Evolutionary conservation across 805 yeast genomes (phyloP), one percentile per base, ranked within the genome.

Genomic region (Candida manassasensis): DNA sequence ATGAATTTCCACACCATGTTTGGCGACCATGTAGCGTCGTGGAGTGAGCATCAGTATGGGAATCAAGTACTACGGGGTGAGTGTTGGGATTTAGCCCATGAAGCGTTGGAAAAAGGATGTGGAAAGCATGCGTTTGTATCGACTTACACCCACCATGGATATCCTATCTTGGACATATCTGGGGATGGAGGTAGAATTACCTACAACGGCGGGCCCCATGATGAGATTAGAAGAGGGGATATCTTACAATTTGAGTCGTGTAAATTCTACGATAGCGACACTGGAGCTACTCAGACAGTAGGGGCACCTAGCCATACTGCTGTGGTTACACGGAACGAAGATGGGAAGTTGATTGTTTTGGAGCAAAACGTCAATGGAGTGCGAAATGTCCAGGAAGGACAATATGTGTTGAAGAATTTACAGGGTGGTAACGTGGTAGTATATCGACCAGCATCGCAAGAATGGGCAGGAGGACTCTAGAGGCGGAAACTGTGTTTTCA

Each of bases 71-170:
- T 78, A 2, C 51, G 66, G 26, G 82, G 82, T 5, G 81, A 76
- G 44, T 75, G 82, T 44, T 76, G 81, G 81, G 77, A 77, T 21
- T 61, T 76, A 38, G 81, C 80, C 0, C 69, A 63, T 35, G 73
- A 73, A 32, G 79, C 81, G 0, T 54, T 76, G 27, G 50, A 57
- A 32, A 69, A 71, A 39, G 76, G 77, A 0, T 75, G 81, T 48
- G 81, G 81, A 0, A 71, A 66, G 19, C 75, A 73, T 47, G 80
- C 81, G 0, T 74, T 75, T 52, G 69, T 73, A 2, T 69, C 76
- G 11, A 55, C 63, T 11, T 73, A 72, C 12, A 46, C 51, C 10
- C 61, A 53, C 15, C 81, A 76, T 44, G 81, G 81, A 1, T 65
- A 35, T 33, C 70, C 70, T 2, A 56, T 65, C 22, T 46, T 64